Conservation (phyloP, 1,139 yeast species). For the Blastobotrys capitulatus region DNA sequence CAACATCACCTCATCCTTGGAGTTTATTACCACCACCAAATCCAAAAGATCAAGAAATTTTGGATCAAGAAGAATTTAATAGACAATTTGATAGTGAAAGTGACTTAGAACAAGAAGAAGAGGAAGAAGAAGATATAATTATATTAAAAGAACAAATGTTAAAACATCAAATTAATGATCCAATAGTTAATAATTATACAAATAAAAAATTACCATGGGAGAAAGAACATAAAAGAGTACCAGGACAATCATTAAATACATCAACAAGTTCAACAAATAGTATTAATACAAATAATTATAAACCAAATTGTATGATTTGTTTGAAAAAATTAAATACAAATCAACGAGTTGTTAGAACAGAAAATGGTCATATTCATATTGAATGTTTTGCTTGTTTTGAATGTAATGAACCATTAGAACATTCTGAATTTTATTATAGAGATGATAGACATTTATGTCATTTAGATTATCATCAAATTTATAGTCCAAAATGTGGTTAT, state of each 20-base stretch:
- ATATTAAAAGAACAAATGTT: neutral
- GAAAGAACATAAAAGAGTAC: neutral
- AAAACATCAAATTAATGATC: neutral
- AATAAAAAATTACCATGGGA: neutral
- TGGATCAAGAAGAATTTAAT: neutral
- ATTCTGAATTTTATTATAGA: slow-evolving; percentile 29
- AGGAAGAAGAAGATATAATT: neutral
- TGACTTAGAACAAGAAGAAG: neutral
- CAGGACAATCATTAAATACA: neutral
- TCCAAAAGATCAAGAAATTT: neutral
- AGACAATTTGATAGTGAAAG: neutral
- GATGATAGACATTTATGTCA: slow-evolving; percentile 29
- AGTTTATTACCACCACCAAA: slow-evolving; percentile 3
- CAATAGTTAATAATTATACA: neutral
- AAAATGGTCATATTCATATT: slow-evolving; percentile 27
- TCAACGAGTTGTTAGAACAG: slow-evolving; percentile 24
- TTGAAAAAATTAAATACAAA: slow-evolving; percentile 19
- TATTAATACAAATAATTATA: neutral
- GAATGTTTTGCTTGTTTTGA: slow-evolving; percentile 30
- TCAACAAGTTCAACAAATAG: neutral
- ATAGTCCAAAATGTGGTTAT: slow-evolving; percentile 31
- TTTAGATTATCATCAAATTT: slow-evolving; percentile 32
- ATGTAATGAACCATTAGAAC: slow-evolving; percentile 30
- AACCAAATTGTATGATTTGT: slow-evolving; percentile 14
- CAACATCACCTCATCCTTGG: slow-evolving; percentile 7